Base-by-base conservation (phyloP, 331 rosid genomes). In the Stylosanthes scabra region DNA sequence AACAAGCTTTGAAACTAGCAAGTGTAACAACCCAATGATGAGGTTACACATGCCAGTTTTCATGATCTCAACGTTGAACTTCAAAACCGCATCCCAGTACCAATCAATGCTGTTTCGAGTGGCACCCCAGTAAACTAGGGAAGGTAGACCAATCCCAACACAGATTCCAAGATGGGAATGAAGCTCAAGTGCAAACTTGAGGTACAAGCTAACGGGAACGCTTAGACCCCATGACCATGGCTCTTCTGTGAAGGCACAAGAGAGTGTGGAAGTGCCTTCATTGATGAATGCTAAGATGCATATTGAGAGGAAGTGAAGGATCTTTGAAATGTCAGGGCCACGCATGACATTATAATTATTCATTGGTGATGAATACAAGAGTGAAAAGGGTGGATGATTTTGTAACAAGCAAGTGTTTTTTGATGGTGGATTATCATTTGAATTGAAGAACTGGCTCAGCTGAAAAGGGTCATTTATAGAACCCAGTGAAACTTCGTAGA, bases 201-300 rank as follows among this genome's bases (percentile, higher is more conserved):
- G 47, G 75, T 76, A 83, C 31, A 83, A 59, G 45, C 82, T 80
- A 0, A 83, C 34, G 62, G 87, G 87, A 63, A 80, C 10, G 13
- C 80, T 27, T 25, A 83, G 60, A 42, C 80, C 77, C 82, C 77
- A 76, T 73, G 87, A 76, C 80, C 80, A 80, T 72, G 82, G 82
- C 11, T 64, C 82, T 7, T 63, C 44, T 42, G 16, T 14, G 64
- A 83, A 76, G 15, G 74, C 69, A 25, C 54, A 9, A 2, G 84
- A 76, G 71, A 83, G 70, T 10, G 63, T 7, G 6, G 84, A 72
- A 29, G 87, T 72, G 55, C 87, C 87, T 76, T 80, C 80, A 71
- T 83, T 80, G 78, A 83, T 69, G 37, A 80, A 83, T 14, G 72
- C 80, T 11, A 83, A 75, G 72, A 83, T 73, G 29, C 62, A 77